Conservation (phyloP, 2,329 filamentous ascomycete genomes). For the Aspergillus vadensis region DNA sequence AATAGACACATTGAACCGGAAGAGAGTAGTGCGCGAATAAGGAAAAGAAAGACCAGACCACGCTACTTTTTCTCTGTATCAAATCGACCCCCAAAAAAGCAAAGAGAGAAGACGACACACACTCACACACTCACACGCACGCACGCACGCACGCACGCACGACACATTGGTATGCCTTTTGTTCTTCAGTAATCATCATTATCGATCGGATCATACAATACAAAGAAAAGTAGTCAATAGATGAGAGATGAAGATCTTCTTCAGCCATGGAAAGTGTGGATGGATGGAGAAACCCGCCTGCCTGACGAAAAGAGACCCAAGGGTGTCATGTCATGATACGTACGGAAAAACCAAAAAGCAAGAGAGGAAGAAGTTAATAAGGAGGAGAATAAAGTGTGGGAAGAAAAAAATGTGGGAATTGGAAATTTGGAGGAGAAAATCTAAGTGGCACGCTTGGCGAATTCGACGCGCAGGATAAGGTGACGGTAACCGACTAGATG, state of each 20-base stretch:
- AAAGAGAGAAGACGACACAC: conserved; percentile 35
- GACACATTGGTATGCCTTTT: conserved; percentile 26
- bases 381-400: neutral
- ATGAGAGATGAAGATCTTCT: conserved; percentile 20
- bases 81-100: neutral
- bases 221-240: conserved; percentile 24
- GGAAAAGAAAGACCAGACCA: conserved; percentile 22
- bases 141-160: no score
- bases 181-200: conserved; percentile 35
- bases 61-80: conserved; percentile 22
- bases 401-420: neutral
- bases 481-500: conserved; percentile 53
- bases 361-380: conserved; percentile 10
- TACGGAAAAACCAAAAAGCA: conserved; percentile 19
- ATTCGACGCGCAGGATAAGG: conserved; percentile 56
- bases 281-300: conserved; percentile 23
- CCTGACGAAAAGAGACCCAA: conserved; percentile 34
- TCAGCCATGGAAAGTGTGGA: conserved; percentile 21
- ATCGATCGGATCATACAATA: conserved; percentile 42
- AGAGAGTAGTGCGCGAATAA: neutral
- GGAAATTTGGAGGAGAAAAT: conserved; percentile 15
- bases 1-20: neutral
- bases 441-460: conserved; percentile 52
- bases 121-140: neutral
- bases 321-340: conserved; percentile 30